Evolutionary conservation across 2,329 filamentous ascomycete genomes (phyloP).

Genomic region (Aspergillus sp.): DNA sequence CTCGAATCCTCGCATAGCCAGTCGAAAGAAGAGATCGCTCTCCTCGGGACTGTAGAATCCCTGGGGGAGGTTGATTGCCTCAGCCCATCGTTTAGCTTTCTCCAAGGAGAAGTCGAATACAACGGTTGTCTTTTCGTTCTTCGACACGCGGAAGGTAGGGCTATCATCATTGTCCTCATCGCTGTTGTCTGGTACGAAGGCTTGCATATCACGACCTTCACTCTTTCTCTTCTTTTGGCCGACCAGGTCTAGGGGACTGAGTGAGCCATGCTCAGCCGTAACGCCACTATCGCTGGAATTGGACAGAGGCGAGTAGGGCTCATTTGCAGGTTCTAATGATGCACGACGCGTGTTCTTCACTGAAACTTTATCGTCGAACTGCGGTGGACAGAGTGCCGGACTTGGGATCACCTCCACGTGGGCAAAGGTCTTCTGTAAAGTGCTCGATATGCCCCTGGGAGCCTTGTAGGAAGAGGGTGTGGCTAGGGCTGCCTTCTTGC

Average conservation of each 20-base stretch:
- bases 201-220: background rate
- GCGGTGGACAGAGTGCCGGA: background rate
- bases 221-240: background rate
- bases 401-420: background rate
- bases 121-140: constrained; percentile 23
- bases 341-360: background rate
- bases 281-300: background rate
- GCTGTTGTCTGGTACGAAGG: constrained; percentile 1
- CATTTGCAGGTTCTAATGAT: background rate
- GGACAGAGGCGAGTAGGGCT: background rate
- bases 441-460: background rate
- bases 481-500: no score
- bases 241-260: background rate
- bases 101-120: constrained; percentile 28
- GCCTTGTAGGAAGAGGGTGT: background rate
- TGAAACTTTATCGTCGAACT: background rate
- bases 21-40: constrained; percentile 51
- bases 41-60: constrained; percentile 53
- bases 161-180: constrained; percentile 15
- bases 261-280: background rate
- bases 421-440: no score
- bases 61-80: constrained; percentile 37
- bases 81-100: constrained; percentile 32
- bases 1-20: constrained; percentile 56
- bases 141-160: constrained; percentile 9